Evolutionary conservation across 352 stramenopile genomes (phyloP).

Genomic region (Globisporangium acanthophoron): DNA sequence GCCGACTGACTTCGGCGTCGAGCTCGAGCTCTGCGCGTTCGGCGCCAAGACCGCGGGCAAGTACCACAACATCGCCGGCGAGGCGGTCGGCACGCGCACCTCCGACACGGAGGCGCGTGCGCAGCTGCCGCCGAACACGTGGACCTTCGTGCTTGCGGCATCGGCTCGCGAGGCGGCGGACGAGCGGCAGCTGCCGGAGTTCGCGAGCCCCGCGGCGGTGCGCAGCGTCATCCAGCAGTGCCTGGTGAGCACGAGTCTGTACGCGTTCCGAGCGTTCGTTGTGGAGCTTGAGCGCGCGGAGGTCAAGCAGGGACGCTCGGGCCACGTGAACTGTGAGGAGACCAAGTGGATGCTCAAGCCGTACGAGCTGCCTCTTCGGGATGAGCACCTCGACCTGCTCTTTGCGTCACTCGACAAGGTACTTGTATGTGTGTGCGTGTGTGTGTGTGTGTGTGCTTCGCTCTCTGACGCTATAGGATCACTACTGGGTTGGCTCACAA

Average conservation of each 20-base stretch:
- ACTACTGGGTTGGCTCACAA: background rate
- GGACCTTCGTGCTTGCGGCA: slow-evolving; percentile 52
- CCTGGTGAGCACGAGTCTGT: slow-evolving; percentile 48
- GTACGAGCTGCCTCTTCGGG: slow-evolving; percentile 45
- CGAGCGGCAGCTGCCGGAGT: slow-evolving; percentile 34
- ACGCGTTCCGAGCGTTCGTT: slow-evolving; percentile 52
- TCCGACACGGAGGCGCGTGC: slow-evolving; percentile 57
- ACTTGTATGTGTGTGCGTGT: background rate
- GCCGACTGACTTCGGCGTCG: slow-evolving; percentile 73
- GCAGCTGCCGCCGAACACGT: slow-evolving; percentile 49
- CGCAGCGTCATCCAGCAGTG: slow-evolving; percentile 49
- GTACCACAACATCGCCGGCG: slow-evolving; percentile 59
- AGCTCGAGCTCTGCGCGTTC: slow-evolving; percentile 64
- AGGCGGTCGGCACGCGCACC: slow-evolving; percentile 50
- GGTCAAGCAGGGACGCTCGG: slow-evolving; percentile 25
- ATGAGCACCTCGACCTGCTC: slow-evolving; percentile 72
- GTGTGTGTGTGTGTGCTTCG: background rate
- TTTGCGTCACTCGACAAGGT: slow-evolving; percentile 69
- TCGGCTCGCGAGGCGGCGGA: slow-evolving; percentile 36
- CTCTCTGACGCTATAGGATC: background rate
- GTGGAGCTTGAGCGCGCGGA: slow-evolving; percentile 36
- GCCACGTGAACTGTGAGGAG: slow-evolving; percentile 60
- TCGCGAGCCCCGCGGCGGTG: slow-evolving; percentile 33
- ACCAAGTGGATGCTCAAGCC: slow-evolving; percentile 56
- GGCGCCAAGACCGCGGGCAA: slow-evolving; percentile 48